Evolutionary conservation across 768 basidiomycete genomes (phyloP), one percentile per base, ranked within the genome.

Genomic region (Boletus eberwhitei): DNA sequence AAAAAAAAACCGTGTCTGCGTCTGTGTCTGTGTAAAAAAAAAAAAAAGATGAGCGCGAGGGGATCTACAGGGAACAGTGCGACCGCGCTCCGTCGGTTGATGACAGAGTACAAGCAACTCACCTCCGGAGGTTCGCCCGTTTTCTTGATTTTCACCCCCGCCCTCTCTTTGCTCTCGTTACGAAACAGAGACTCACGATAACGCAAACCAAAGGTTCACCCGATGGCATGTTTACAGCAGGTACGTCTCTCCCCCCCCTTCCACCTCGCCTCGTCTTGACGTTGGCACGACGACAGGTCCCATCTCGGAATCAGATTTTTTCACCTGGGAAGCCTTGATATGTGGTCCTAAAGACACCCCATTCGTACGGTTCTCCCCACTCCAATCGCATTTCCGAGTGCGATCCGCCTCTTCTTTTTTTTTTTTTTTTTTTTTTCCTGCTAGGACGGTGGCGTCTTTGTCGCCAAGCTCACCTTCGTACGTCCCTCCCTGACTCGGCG

Each of bases 191-290:
- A 40, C 39, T 41, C 21, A 41, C 14, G 21, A 12, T 16, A 36
- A 16, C 35, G 5, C 6, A 6, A 6, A 5, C 7, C 2, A 55
- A 55, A 90, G 89, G 89, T 60, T 86, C 90, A 16, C 90, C 91
- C 7, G 95, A 98, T 72, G 89, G 87, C 52, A 97, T 98, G 93
- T 97, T 97, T 68, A 96, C 94, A 46, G 94, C 95, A 56, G 92
- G 88, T 81, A 59, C 54, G 53, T 22, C n/a, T 22, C 44, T n/a
- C 4, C 8, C 21, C 13, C 12, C 5, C 34, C 34, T 5, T 14
- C 34, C 13, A 13, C 26, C 8, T 11, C 11, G 11, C 31, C 31
- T 12, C 31, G 11, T 29, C 29, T 29, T 11, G 31, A 32, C 31
- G 31, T 12, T 5, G 9, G 9, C 29, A 9, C 29, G 9, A 32